A percentile compares a stretch with the other conserved stretches of the same genome.
These are phyloP conservation scores for Rosa rugosa DNA, from an alignment of 306 rosid species.

Conservation along the genomic window DNA sequence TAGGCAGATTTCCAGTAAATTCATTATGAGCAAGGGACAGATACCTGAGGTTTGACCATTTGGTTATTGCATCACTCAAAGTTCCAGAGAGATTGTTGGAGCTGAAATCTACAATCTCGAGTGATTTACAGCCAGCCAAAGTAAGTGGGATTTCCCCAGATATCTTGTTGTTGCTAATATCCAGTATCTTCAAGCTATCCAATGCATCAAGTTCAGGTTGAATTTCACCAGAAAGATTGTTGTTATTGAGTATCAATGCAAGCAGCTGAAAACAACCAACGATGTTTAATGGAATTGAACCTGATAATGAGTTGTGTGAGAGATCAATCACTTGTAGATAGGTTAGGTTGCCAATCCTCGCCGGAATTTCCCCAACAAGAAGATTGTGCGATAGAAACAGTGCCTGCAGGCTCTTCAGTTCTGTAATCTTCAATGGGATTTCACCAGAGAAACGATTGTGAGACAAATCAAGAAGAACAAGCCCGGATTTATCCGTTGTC, in stretches of 20 bases:
- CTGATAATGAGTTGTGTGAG: conserved; percentile 83
- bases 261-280: conserved; percentile 98
- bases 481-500: conserved; percentile 84
- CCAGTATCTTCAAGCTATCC: conserved; percentile 90
- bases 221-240: conserved; percentile 91
- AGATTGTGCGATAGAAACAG: conserved; percentile 88
- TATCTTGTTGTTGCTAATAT: conserved; percentile 86
- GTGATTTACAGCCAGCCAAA: conserved; percentile 94
- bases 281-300: conserved; percentile 82
- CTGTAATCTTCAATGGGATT: conserved; percentile 86
- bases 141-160: conserved; percentile 93
- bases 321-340: conserved; percentile 97
- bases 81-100: conserved; percentile 92
- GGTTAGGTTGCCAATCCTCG: conserved; percentile 86
- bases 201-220: conserved; percentile 97
- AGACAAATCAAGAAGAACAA: conserved; percentile 91
- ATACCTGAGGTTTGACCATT: conserved; percentile 89
- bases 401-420: conserved; percentile 94
- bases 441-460: conserved; percentile 84
- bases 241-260: conserved; percentile 80
- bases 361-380: conserved; percentile 90
- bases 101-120: conserved; percentile 91
- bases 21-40: conserved; percentile 81
- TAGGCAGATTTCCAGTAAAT: conserved; percentile 75
- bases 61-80: conserved; percentile 87